Evolutionary conservation across 1,284 basidiomycete species (phyloP).

Genomic region (Fistulinella staudtii): DNA sequence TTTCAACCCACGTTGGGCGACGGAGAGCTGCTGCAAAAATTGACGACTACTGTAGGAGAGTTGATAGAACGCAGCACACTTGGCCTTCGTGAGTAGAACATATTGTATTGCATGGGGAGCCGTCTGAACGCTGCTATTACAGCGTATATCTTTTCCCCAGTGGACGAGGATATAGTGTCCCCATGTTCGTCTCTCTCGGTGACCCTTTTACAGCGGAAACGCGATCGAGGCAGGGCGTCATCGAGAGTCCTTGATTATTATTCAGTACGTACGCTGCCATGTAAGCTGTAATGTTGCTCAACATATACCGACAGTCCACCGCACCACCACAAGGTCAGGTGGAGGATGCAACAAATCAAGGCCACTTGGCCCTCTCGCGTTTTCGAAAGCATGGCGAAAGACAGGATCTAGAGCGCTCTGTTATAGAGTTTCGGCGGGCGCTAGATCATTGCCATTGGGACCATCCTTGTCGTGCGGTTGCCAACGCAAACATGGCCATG

Average conservation of each 20-base stretch:
- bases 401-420: not conserved
- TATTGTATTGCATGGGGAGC: not conserved
- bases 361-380: not conserved
- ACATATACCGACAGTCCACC: not conserved
- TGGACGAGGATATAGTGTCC: not conserved
- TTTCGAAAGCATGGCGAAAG: not conserved
- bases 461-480: not conserved
- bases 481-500: not conserved
- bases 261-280: not conserved
- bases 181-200: not conserved
- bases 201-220: not conserved
- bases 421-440: not conserved
- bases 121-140: not conserved
- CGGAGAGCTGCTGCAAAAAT: constrained; percentile 7
- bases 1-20: constrained; percentile 10
- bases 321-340: not conserved
- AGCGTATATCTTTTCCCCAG: not conserved
- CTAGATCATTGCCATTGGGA: not conserved
- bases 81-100: not conserved
- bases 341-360: not conserved
- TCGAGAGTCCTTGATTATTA: not conserved
- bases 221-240: not conserved
- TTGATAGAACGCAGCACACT: not conserved
- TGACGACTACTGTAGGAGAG: constrained; percentile 3
- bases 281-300: not conserved